Conservation (phyloP, 345 rosid genomes). For the Euclidium syriacum region DNA sequence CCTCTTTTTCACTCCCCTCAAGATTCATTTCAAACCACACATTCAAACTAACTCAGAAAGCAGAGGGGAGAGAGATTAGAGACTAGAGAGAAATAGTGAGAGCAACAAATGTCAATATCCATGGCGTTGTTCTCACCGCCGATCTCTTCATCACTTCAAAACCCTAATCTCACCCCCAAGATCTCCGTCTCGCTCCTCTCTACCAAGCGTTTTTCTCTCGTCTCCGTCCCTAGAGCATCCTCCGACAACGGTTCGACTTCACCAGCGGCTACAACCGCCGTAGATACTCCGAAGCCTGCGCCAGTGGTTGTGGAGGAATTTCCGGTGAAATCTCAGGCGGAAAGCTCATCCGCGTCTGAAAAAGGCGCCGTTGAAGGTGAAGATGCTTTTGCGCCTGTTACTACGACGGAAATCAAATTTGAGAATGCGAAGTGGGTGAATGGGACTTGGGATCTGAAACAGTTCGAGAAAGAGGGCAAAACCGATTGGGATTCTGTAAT, state of each 20-base stretch:
- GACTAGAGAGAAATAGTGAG: background rate
- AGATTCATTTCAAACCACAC: slow-evolving; percentile 25
- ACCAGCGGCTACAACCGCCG: slow-evolving; percentile 32
- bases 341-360: slow-evolving; percentile 20
- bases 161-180: slow-evolving; percentile 34
- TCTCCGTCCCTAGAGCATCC: slow-evolving; percentile 39
- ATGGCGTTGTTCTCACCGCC: slow-evolving; percentile 54
- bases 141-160: slow-evolving; percentile 31
- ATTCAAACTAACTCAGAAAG: slow-evolving; percentile 6
- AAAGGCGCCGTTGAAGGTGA: slow-evolving; percentile 16
- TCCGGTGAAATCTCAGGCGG: slow-evolving; percentile 2
- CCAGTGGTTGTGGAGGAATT: background rate
- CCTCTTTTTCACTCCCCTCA: slow-evolving; percentile 1
- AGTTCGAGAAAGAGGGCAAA: slow-evolving; percentile 61
- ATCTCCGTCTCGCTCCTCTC: slow-evolving; percentile 36
- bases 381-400: slow-evolving; percentile 3
- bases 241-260: slow-evolving; percentile 52
- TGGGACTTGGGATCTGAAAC: slow-evolving; percentile 92
- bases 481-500: slow-evolving; percentile 94
- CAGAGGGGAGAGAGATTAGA: slow-evolving; percentile 5
- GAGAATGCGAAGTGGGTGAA: slow-evolving; percentile 65
- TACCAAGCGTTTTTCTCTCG: slow-evolving; percentile 28
- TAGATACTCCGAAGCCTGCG: slow-evolving; percentile 20
- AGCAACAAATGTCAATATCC: slow-evolving; percentile 44
- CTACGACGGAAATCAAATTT: slow-evolving; percentile 34